A percentile compares a stretch with the other conserved stretches of the same genome.
These are phyloP conservation scores for Tulasnella sp. DNA, from an alignment of 768 basidiomycete species.

Conservation along the genomic window DNA sequence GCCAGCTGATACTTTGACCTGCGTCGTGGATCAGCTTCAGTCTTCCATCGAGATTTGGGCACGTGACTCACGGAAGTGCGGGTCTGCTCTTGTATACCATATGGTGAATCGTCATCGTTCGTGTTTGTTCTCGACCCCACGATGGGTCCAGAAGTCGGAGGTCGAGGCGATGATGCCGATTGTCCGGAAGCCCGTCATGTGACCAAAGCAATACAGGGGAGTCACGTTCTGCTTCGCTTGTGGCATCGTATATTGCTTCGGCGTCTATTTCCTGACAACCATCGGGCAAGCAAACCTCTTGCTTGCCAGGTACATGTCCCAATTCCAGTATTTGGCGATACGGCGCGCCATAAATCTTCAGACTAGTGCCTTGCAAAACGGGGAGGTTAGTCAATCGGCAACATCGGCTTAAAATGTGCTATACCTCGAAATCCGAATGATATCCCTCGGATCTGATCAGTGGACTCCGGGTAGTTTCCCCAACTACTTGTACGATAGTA, in stretches of 20 bases:
- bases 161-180: too few species aligned
- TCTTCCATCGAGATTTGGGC: too few species aligned
- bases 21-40: too few species aligned
- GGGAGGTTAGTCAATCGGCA: too few species aligned
- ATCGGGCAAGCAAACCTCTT: neutral
- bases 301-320: neutral
- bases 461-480: neutral
- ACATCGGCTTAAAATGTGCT: too few species aligned
- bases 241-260: neutral
- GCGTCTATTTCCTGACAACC: neutral
- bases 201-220: neutral
- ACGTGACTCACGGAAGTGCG: too few species aligned
- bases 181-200: neutral
- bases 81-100: too few species aligned
- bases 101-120: too few species aligned
- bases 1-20: neutral
- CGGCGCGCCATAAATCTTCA: neutral
- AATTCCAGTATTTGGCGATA: neutral
- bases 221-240: neutral
- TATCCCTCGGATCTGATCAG: neutral
- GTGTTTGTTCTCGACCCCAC: too few species aligned
- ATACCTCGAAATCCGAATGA: neutral
- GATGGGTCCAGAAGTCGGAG: too few species aligned
- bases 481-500: neutral
- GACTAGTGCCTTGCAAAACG: too few species aligned